Percentiles rank a stretch among this genome's conserved stretches.
Evolutionary conservation across 495 filamentous ascomycete species (phyloP).

Genomic region (Aspergillus saccharolyticus): DNA sequence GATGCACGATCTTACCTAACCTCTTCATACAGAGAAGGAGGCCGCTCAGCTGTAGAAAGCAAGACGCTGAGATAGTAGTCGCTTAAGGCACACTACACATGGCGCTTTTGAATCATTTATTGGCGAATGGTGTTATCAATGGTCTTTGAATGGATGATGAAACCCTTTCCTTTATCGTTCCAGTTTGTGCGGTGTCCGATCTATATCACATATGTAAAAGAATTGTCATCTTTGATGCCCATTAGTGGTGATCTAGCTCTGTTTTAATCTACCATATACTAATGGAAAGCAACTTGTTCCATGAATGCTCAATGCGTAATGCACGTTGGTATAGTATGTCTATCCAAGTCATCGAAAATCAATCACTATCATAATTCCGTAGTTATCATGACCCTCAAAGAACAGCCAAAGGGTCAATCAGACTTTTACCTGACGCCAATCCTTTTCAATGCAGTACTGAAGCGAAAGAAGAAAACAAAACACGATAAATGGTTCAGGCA

Average conservation of each 20-base stretch:
- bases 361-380: slow-evolving; percentile 19
- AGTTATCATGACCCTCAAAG: slow-evolving; percentile 10
- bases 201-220: not conserved
- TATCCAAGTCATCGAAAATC: slow-evolving; percentile 10
- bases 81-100: slow-evolving; percentile 29
- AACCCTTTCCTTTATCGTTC: slow-evolving; percentile 19
- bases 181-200: slow-evolving; percentile 7
- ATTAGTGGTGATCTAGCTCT: not conserved
- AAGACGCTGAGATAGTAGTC: slow-evolving; percentile 10
- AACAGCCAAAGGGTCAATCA: slow-evolving; percentile 14
- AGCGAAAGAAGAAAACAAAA: slow-evolving; percentile 7
- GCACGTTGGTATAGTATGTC: slow-evolving; percentile 15
- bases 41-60: slow-evolving; percentile 27
- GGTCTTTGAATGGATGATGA: slow-evolving; percentile 30
- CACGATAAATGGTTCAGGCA: not conserved
- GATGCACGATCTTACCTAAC: slow-evolving; percentile 10
- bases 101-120: slow-evolving; percentile 28
- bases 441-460: slow-evolving; percentile 26
- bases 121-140: slow-evolving; percentile 46
- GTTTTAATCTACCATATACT: slow-evolving; percentile 6
- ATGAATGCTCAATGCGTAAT: slow-evolving; percentile 14
- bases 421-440: slow-evolving; percentile 38
- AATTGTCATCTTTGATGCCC: not conserved
- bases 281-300: not conserved
- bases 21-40: slow-evolving; percentile 21